Percentiles rank a stretch among this genome's conserved stretches.
Conservation (phyloP, 495 filamentous ascomycete genomes). For the Xylaria telfairii region DNA sequence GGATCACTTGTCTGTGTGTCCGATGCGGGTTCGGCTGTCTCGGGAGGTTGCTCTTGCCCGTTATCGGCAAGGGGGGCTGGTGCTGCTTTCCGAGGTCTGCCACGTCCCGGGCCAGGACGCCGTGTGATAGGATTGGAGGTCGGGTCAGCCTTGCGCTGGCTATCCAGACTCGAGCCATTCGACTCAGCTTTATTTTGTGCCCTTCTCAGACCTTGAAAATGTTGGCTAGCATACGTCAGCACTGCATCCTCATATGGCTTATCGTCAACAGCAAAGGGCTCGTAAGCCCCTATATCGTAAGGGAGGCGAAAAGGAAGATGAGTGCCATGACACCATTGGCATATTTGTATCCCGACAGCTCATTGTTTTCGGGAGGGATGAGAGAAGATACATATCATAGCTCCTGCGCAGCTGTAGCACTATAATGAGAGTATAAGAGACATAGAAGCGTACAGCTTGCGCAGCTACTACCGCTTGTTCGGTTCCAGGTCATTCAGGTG, state of each 20-base stretch:
- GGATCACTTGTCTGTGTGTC: conserved; percentile 28
- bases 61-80: conserved; percentile 17
- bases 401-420: neutral
- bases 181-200: conserved; percentile 53
- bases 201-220: conserved; percentile 57
- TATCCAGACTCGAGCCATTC: conserved; percentile 28
- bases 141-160: conserved; percentile 47
- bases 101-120: conserved; percentile 55
- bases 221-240: conserved; percentile 45
- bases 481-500: neutral
- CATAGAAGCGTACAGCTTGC: neutral
- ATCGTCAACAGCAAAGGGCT: neutral
- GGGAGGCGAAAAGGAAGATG: neutral
- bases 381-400: neutral
- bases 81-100: conserved; percentile 50
- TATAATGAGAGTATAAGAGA: neutral
- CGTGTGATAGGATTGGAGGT: conserved; percentile 56
- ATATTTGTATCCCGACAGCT: neutral
- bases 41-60: conserved; percentile 22
- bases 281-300: neutral
- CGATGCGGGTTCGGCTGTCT: conserved; percentile 5
- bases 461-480: neutral
- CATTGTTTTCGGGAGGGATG: neutral
- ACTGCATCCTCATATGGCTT: neutral
- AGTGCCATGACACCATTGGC: neutral